These are phyloP conservation scores for Blastobotrys robertii DNA, from an alignment of 805 yeast species.

Conservation along the genomic window DNA sequence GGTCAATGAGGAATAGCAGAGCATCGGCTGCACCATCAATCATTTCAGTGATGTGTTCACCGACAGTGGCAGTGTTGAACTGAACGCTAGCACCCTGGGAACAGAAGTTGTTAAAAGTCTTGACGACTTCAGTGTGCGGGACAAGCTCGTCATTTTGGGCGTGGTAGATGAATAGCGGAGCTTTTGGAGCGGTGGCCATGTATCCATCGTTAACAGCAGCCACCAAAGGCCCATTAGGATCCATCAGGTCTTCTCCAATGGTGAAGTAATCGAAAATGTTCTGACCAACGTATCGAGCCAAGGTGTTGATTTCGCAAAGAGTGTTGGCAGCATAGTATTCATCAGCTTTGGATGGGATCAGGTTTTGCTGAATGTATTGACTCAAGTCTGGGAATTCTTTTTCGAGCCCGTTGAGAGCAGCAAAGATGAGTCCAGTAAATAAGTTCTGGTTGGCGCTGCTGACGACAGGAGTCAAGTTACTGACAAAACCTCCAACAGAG, in stretches of 20 bases:
- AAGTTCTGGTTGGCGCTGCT: constrained; percentile 12
- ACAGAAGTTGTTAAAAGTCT: background rate
- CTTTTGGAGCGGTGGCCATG: constrained; percentile 14
- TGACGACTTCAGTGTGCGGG: background rate
- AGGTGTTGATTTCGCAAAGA: constrained; percentile 10
- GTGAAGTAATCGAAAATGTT: constrained; percentile 15
- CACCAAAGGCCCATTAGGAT: constrained; percentile 8
- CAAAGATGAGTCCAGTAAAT: constrained; percentile 17
- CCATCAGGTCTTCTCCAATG: constrained; percentile 10
- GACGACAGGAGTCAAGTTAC: constrained; percentile 10
- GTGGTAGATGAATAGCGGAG: constrained; percentile 19
- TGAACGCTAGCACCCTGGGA: constrained; percentile 1
- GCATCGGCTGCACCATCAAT: constrained; percentile 1
- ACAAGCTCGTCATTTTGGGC: constrained; percentile 17
- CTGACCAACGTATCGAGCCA: background rate
- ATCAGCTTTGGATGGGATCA: background rate
- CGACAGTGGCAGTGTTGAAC: background rate
- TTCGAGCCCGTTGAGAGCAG: constrained; percentile 22
- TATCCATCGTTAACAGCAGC: constrained; percentile 13
- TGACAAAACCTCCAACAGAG: constrained; percentile 20
- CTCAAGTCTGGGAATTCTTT: constrained; percentile 20
- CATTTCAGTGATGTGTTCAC: constrained; percentile 1
- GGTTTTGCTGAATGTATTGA: constrained; percentile 8
- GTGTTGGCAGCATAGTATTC: constrained; percentile 3
- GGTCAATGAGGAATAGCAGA: constrained; percentile 1